Base-by-base conservation (phyloP, 2,329 filamentous ascomycete genomes). In the Metarhizium humberi region DNA sequence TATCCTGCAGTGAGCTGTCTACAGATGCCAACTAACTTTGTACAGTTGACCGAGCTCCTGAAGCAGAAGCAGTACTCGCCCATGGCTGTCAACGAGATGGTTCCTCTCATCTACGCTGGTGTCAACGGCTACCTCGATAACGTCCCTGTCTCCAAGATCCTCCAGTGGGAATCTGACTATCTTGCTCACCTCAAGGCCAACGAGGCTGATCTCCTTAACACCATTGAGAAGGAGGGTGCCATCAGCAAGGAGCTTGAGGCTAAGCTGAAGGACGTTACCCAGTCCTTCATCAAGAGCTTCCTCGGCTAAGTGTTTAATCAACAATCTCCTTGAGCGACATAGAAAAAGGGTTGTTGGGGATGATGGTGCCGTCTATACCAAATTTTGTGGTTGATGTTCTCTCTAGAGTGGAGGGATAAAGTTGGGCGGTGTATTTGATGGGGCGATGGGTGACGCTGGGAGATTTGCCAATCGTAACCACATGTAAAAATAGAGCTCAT, bases 21-120 rank as follows among this genome's bases (percentile, higher is more conserved):
- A 29, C 45, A 42, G 46, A 49, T 55, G 42, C 53, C 55, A 43
- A 57, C 32, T 14, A 36, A 29, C 51, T 51, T 32, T 62, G 54
- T 71, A 63, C 66, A 83, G 80, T 81, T 92, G 73, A 96, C 92
- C 67, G 92, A 97, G 85, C 89, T 96, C 65, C 88, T 96, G 71
- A 97, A 97, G 88, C 94, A 99, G 85, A 96, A 96, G 86, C 94
- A 99, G 81, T 99, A 97, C 85, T 87, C 84, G 50, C 94, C 94
- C 69, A 96, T 96, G 92, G 89, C 90, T 66, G 92, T 97, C 73
- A 94, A 95, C 82, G 92, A 99, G 82, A 97, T 97, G 92, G 94
- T 99, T 81, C 94, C 94, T 66, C 86, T 99, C 66, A 97, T 99
- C 84, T 99, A 84, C 78, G 92, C 94, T 64, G 94, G 94, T 95